Percentiles rank a stretch among this genome's conserved stretches.
Conservation (phyloP, 2,329 filamentous ascomycete species). For the Blastomyces parvus region DNA sequence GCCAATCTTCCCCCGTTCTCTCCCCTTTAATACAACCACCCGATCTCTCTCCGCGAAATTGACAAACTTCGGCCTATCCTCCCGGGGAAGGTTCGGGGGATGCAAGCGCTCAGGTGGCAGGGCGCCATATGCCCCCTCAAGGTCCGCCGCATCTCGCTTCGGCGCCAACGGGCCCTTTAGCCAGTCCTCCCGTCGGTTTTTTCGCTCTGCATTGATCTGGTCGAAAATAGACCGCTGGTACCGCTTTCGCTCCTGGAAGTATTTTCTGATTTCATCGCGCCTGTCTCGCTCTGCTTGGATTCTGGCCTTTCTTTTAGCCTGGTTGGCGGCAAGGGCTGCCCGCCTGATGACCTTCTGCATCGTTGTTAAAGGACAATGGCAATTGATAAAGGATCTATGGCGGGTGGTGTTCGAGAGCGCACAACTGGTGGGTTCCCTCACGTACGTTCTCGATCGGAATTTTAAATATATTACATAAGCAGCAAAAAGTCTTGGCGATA, state of each 20-base stretch:
- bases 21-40: slow-evolving; percentile 69
- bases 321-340: slow-evolving; percentile 56
- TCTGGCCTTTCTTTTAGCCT: slow-evolving; percentile 42
- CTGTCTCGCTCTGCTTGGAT: slow-evolving; percentile 36
- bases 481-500: background rate
- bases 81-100: slow-evolving; percentile 33
- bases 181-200: slow-evolving; percentile 64
- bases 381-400: slow-evolving; percentile 5
- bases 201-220: slow-evolving; percentile 41
- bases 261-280: slow-evolving; percentile 28
- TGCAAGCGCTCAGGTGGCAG: slow-evolving; percentile 32
- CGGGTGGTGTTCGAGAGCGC: background rate
- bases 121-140: slow-evolving; percentile 51
- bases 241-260: slow-evolving; percentile 23
- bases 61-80: slow-evolving; percentile 40
- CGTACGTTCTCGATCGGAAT: background rate
- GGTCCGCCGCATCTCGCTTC: slow-evolving; percentile 57
- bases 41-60: slow-evolving; percentile 63
- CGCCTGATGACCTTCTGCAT: slow-evolving; percentile 67
- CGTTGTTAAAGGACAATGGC: slow-evolving; percentile 21
- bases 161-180: slow-evolving; percentile 68
- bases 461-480: slow-evolving; percentile 5
- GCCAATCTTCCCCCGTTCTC: slow-evolving; percentile 75
- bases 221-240: slow-evolving; percentile 28
- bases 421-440: background rate